Evolutionary conservation across 78 protist species (phyloP).

Genomic region (Emiliania huxleyi): DNA sequence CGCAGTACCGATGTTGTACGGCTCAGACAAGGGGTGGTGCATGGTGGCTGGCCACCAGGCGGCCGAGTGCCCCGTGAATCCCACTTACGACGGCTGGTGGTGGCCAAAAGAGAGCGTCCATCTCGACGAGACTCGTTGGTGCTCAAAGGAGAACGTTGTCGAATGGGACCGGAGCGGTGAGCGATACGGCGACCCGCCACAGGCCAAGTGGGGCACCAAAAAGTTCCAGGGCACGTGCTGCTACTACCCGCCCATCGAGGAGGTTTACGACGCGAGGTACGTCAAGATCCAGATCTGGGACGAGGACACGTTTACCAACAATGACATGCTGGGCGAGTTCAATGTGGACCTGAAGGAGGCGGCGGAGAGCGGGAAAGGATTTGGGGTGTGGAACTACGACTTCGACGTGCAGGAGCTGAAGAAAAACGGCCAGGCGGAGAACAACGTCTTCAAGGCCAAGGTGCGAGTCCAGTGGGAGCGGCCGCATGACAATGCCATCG

Average conservation of each 20-base stretch:
- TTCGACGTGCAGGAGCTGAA: not conserved
- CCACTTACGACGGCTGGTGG: not conserved
- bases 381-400: not conserved
- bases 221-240: not conserved
- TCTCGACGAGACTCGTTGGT: not conserved
- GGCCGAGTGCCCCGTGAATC: not conserved
- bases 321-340: not conserved
- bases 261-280: not conserved
- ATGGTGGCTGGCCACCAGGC: not conserved
- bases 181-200: too few species aligned
- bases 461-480: too few species aligned
- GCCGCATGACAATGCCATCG: too few species aligned
- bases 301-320: not conserved
- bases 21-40: not conserved
- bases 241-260: not conserved
- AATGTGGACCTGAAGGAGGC: not conserved
- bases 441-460: not conserved
- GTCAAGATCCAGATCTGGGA: not conserved
- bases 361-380: not conserved
- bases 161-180: not conserved
- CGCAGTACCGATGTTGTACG: not conserved
- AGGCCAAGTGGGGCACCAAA: not conserved
- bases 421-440: not conserved
- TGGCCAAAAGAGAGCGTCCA: not conserved
- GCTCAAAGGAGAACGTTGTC: not conserved